Base-by-base conservation (phyloP, 495 filamentous ascomycete genomes). In the Clavariopsis aquatica region DNA sequence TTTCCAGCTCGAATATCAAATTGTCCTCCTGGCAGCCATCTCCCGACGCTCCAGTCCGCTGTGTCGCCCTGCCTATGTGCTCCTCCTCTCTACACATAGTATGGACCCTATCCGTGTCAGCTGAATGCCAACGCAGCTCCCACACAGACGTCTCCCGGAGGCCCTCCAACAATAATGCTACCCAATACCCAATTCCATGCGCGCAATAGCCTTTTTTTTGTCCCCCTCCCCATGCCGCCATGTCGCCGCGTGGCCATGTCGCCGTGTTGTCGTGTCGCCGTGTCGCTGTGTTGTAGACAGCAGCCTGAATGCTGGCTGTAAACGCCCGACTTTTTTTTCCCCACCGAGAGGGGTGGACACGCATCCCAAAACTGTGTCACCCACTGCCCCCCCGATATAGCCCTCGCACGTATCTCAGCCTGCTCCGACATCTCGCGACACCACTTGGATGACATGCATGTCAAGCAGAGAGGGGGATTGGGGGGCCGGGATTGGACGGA, bases 381-480 rank as follows among this genome's bases (percentile, higher is more conserved):
- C 45, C 4, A 26, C 47, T 28, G n/a, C 27, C 41, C 49, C n/a
- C n/a, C 58, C 65, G 51, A 55, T 54, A 62, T 36, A 62, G 53
- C 26, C 24, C 64, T 49, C 58, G 54, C 65, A 62, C 47, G 54
- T 46, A 57, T 63, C 65, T 31, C 43, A 51, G 31, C 22, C 23
- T 59, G 65, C 29, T 63, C 65, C 59, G 53, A 53, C 49, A 28
- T 52, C 52, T 55, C 27, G 65, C 52, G 53, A 68, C n/a, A n/a
- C 57, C 58, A 57, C 43, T 52, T 49, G 49, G 52, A 68, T 68
- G 65, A 62, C 65, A 62, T 62, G 65, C 65, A 68, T 56, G 24
- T 36, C 31, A n/a, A 29, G 38, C 7, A 52, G 27, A 26, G 20
- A 20, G 29, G 10, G 29, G 31, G 19, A 51, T 28, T 34, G 22